Percentiles rank a stretch among this genome's conserved stretches.
These are phyloP conservation scores for Phialemoniopsis sp. DNA, from an alignment of 2,329 filamentous ascomycete genomes.

Conservation along the genomic window DNA sequence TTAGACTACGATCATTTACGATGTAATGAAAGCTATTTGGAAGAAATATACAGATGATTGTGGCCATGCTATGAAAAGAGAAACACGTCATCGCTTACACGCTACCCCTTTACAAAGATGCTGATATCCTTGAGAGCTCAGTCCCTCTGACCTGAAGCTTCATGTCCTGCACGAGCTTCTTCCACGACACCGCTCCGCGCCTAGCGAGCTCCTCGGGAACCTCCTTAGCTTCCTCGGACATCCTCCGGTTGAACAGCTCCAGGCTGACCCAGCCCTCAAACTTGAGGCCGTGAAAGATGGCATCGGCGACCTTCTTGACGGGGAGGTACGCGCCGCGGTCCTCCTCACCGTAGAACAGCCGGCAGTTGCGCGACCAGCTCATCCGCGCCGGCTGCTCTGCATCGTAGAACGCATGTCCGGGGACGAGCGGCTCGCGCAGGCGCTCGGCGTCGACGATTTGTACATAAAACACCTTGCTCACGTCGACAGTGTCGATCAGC, in stretches of 20 bases:
- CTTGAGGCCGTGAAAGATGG: conserved; percentile 59
- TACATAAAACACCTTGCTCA: conserved; percentile 67
- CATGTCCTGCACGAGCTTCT: conserved; percentile 34
- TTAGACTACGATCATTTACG: too few species aligned
- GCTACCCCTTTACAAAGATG: conserved; percentile 21
- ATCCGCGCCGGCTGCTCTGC: conserved; percentile 58
- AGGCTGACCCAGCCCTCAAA: conserved; percentile 69
- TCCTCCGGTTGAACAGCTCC: conserved; percentile 62
- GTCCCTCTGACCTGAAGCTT: conserved; percentile 12
- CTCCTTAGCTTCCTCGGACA: conserved; percentile 42
- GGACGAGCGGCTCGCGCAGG: conserved; percentile 50
- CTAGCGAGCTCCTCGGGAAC: conserved; percentile 48
- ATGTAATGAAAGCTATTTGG: too few species aligned
- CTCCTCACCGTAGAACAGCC: conserved; percentile 63
- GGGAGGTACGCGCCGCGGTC: conserved; percentile 65
- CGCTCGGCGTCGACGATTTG: conserved; percentile 73
- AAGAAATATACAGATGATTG: conserved; percentile 2
- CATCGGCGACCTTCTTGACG: conserved; percentile 53
- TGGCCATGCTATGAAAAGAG: neutral
- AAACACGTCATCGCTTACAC: neutral
- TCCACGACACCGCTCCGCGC: conserved; percentile 45
- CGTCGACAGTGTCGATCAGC: conserved; percentile 52
- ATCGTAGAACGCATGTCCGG: conserved; percentile 55
- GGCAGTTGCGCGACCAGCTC: conserved; percentile 75
- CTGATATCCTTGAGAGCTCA: conserved; percentile 19